A percentile compares a stretch with the other conserved stretches of the same genome.
Evolutionary conservation across 176 grass and related monocot species (phyloP).

Genomic region (Elaeis guineensis): DNA sequence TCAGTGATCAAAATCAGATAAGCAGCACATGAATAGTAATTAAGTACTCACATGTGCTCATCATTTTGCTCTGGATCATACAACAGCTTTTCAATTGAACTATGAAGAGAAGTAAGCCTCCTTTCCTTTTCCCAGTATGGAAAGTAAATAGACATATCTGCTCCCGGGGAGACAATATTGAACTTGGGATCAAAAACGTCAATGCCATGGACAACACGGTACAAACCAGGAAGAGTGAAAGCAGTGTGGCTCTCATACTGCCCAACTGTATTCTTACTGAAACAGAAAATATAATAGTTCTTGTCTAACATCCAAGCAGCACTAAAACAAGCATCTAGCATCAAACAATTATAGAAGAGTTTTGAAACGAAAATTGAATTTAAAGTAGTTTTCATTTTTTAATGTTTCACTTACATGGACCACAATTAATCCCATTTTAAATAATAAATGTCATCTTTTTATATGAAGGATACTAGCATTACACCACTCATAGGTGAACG

Average conservation of each 20-base stretch:
- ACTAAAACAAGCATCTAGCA: too few species aligned
- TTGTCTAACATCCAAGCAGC: neutral
- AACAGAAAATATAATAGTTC: slow-evolving; percentile 3
- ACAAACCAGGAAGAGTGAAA: slow-evolving; percentile 79
- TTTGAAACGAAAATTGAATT: too few species aligned
- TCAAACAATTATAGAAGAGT: too few species aligned
- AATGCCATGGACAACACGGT: slow-evolving; percentile 88
- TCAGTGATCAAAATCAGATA: neutral
- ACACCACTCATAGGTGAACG: too few species aligned
- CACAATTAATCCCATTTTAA: too few species aligned
- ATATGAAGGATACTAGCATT: too few species aligned
- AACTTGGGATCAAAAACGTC: slow-evolving; percentile 99
- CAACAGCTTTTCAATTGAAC: slow-evolving; percentile 69
- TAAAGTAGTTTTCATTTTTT: too few species aligned
- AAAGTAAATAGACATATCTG: slow-evolving; percentile 92
- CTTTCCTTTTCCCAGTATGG: slow-evolving; percentile 57
- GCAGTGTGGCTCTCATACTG: slow-evolving; percentile 93
- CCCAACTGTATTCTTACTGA: slow-evolving; percentile 92
- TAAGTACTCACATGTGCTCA: slow-evolving; percentile 76
- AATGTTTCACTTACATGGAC: too few species aligned
- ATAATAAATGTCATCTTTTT: too few species aligned
- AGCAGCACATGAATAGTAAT: neutral
- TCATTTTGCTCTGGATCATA: slow-evolving; percentile 74
- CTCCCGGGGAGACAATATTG: slow-evolving; percentile 92
- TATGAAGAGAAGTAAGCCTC: slow-evolving; percentile 78